Evolutionary conservation across 495 filamentous ascomycete species (phyloP).

Genomic region (Trichoderma virens): DNA sequence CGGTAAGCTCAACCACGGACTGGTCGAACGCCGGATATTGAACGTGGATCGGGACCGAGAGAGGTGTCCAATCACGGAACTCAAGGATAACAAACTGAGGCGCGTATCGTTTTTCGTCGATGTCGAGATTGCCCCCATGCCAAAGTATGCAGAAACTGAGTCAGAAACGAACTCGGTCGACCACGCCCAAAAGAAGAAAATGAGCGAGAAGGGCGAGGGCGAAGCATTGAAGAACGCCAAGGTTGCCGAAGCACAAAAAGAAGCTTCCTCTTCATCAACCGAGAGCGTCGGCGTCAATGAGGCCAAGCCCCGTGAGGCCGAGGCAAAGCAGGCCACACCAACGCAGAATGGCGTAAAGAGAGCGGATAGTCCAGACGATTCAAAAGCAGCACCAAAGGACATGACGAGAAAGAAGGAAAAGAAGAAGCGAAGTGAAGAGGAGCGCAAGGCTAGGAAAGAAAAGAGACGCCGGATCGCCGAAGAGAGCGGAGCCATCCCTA

Average conservation of each 20-base stretch:
- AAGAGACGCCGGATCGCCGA: constrained; percentile 70
- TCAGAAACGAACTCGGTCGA: constrained; percentile 24
- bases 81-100: constrained; percentile 73
- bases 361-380: constrained; percentile 19
- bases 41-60: constrained; percentile 78
- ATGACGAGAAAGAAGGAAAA: constrained; percentile 74
- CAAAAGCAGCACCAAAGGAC: constrained; percentile 9
- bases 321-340: background rate
- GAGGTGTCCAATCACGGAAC: constrained; percentile 67
- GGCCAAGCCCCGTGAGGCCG: background rate
- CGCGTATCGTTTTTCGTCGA: constrained; percentile 93
- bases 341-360: constrained; percentile 7
- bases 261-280: constrained; percentile 17
- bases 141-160: constrained; percentile 45
- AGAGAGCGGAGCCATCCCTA: constrained; percentile 71
- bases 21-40: constrained; percentile 71
- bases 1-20: constrained; percentile 35
- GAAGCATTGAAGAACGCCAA: constrained; percentile 59
- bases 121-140: constrained; percentile 78
- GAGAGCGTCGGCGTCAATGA: background rate
- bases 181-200: constrained; percentile 55
- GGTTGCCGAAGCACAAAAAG: constrained; percentile 50
- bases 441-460: constrained; percentile 79
- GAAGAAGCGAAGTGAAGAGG: constrained; percentile 84
- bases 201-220: constrained; percentile 61